Conservation (phyloP, 805 yeast genomes). For the Naumovozyma dairenensis region DNA sequence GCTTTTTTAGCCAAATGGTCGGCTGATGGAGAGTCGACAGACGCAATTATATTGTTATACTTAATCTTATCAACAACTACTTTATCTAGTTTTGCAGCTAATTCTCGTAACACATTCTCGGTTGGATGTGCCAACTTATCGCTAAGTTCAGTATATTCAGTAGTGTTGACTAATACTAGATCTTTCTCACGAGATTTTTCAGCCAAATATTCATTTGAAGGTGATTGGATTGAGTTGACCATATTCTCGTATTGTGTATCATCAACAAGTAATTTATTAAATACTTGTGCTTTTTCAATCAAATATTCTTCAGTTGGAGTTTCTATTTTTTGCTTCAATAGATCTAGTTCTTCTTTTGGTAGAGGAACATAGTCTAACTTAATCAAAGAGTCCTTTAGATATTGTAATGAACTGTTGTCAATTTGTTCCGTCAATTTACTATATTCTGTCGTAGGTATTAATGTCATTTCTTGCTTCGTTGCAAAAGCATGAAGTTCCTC, state of each 20-base stretch:
- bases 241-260: neutral
- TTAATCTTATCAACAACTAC: constrained; percentile 1
- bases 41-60: neutral
- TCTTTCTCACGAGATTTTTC: no score
- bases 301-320: constrained; percentile 8
- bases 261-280: constrained; percentile 4
- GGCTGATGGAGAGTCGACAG: neutral
- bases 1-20: neutral
- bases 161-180: no score
- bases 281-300: constrained; percentile 6
- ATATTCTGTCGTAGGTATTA: constrained; percentile 3
- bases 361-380: constrained; percentile 29
- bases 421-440: constrained; percentile 3
- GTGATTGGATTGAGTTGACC: no score
- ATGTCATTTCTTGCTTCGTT: neutral
- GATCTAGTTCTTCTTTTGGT: constrained; percentile 28
- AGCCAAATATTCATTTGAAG: neutral
- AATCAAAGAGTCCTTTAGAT: constrained; percentile 24
- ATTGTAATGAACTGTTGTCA: constrained; percentile 8
- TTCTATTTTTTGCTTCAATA: constrained; percentile 16
- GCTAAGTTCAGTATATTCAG: no score
- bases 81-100: constrained; percentile 1
- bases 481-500: constrained; percentile 4
- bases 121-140: constrained; percentile 3
- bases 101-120: neutral